Evolutionary conservation across 371 early-diverging fungal genomes (phyloP), one percentile per base, ranked within the genome.

Genomic region (Fennellomyces sp.): DNA sequence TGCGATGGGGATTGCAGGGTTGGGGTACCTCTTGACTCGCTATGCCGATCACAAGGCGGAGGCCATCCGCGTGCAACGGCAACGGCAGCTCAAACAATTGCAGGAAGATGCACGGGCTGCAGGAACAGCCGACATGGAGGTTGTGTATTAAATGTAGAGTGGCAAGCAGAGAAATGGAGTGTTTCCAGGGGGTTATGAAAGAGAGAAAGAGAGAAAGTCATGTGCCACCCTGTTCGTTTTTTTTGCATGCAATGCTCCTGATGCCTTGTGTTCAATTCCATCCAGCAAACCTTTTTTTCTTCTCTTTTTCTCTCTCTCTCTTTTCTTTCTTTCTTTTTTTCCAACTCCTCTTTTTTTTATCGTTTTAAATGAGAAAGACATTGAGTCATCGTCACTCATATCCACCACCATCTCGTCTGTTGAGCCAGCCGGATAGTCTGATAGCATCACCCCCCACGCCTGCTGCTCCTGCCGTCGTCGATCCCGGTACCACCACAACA

Each of bases 81-180:
- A 73, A 54, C 64, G 64, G 56, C 67, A 61, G 26, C 58, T 61
- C 26, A 79, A 79, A 35, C 64, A 52, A 35, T 38, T 73, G 45
- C 62, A 71, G 62, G 76, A 79, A 64, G 79, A 79, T 45, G 79
- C 79, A 19, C 67, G 69, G 47, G 64, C 64, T 29, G 69, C 76
- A 47, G 72, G 73, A 2, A 65, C 73, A 47, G 71, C 70, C 3
- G 79, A 78, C 56, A 75, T 73, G 73, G 79, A 79, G 56, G 76
- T 75, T 33, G 69, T 79, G 30, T 79, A 60, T 55, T 71, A 41
- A 52, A 25, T 15, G 19, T 25, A 27, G 21, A 50, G 51, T 30
- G n/a, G 51, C 31, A 31, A 31, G 19, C 5, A 28, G 28, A 10
- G 19, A 23, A 5, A 23, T 48, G 5, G 0, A 15, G 27, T 5